Conservation (phyloP, 169 alveolate genomes). For the Plasmodium sp. region DNA sequence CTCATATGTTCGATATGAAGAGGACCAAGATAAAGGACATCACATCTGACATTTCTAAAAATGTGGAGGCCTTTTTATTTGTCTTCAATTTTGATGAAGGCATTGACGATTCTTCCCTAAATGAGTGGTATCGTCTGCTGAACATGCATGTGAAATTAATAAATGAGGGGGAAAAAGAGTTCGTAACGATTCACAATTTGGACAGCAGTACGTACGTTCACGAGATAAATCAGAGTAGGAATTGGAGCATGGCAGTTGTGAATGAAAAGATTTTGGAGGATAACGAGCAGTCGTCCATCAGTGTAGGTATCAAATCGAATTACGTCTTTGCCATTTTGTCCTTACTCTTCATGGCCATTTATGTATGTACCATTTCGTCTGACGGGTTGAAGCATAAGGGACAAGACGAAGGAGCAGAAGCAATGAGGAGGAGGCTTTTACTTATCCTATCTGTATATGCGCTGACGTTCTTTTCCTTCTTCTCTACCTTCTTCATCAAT, state of each 20-base stretch:
- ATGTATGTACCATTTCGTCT: conserved; percentile 2
- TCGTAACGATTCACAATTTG: neutral
- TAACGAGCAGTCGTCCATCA: conserved; percentile 2
- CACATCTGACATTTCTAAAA: neutral
- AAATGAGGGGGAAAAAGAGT: neutral
- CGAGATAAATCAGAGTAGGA: neutral
- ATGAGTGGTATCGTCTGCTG: conserved; percentile 35
- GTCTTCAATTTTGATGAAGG: conserved; percentile 42
- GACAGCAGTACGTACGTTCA: conserved; percentile 13
- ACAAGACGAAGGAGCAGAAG: neutral
- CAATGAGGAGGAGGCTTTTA: neutral
- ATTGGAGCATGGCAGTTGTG: conserved; percentile 1
- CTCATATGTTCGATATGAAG: neutral
- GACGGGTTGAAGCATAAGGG: neutral
- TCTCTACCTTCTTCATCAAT: conserved; percentile 23
- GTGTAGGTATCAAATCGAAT: conserved; percentile 26
- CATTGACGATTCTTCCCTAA: neutral
- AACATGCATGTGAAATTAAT: conserved; percentile 1
- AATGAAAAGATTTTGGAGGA: conserved; percentile 25
- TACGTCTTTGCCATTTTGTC: conserved; percentile 31
- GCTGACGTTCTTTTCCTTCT: conserved; percentile 33
- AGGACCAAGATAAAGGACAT: neutral
- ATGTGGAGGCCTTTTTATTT: conserved; percentile 35
- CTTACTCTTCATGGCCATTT: conserved; percentile 11
- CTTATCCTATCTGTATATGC: neutral